Conservation (phyloP, 2,329 filamentous ascomycete genomes). For the Cordyceps militaris region DNA sequence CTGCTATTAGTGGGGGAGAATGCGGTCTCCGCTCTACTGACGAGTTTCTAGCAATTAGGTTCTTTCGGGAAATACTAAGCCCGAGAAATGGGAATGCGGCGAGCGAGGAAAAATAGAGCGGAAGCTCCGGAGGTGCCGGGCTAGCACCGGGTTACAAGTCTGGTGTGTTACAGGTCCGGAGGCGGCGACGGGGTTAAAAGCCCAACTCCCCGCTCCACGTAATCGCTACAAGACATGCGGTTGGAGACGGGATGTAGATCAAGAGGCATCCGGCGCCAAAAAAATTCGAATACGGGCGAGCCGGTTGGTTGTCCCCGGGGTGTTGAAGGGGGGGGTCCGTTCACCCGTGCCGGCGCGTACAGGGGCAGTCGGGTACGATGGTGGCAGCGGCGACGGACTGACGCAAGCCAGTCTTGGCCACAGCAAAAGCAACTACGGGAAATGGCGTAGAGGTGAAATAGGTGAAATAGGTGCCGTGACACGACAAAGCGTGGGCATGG, state of each 20-base stretch:
- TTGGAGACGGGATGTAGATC: not conserved
- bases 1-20: too few species aligned
- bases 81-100: not conserved
- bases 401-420: too few species aligned
- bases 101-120: not conserved
- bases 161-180: too few species aligned
- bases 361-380: too few species aligned
- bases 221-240: not conserved
- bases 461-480: too few species aligned
- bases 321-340: too few species aligned
- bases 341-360: too few species aligned
- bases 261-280: not conserved
- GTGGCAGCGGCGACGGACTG: too few species aligned
- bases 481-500: too few species aligned
- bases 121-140: constrained; percentile 1
- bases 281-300: not conserved
- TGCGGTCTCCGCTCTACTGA: too few species aligned
- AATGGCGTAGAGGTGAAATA: too few species aligned
- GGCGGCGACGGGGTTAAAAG: not conserved
- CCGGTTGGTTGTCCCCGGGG: not conserved
- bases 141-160: not conserved
- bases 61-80: not conserved
- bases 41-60: not conserved
- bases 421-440: too few species aligned
- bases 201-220: not conserved